Evolutionary conservation across 1,284 basidiomycete genomes (phyloP), one percentile per base, ranked within the genome.

Genomic region (Ceratobasidium sp.): DNA sequence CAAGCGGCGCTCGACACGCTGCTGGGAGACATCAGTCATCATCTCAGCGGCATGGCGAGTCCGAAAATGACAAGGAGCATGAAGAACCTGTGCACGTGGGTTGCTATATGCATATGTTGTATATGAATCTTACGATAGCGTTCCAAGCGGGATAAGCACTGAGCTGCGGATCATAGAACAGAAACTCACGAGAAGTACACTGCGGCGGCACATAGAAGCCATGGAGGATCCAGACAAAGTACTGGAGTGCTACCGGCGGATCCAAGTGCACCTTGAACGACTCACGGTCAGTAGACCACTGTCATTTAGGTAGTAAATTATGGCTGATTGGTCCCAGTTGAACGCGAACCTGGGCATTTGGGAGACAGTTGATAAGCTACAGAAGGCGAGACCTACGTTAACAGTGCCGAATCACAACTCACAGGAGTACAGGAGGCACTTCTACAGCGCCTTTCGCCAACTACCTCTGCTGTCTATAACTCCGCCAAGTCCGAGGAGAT

Each of bases 171-270:
- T 47, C 3, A 20, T 60, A 3, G 10, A 60, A 17, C 8, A 34
- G 22, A 57, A 45, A 27, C n/a, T 4, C 12, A 27, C 31, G 3
- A 29, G 42, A 13, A 60, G 22, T 34, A 17, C 2, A 13, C 4
- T 34, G 5, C 13, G 17, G 12, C 57, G 57, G 29, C n/a, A 17
- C n/a, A 2, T 34, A 2, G 57, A 60, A 3, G 29, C 43, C 12
- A 47, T n/a, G 29, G 57, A 47, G 3, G 57, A 60, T 40, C 13
- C 57, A 7, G 29, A 47, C 25, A 43, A 60, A 8, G 6, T 60
- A 47, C 43, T 60, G 13, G 57, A 45, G n/a, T 34, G 57, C 29
- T 60, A 60, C 27, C 40, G 43, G 32, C 40, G 57, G 27, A 60
- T 60, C 13, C 43, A 60, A n/a, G 25, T 27, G 5, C 42, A 20